Evolutionary conservation across 768 basidiomycete genomes (phyloP), one percentile per base, ranked within the genome.

Genomic region (Suillus subluteus): DNA sequence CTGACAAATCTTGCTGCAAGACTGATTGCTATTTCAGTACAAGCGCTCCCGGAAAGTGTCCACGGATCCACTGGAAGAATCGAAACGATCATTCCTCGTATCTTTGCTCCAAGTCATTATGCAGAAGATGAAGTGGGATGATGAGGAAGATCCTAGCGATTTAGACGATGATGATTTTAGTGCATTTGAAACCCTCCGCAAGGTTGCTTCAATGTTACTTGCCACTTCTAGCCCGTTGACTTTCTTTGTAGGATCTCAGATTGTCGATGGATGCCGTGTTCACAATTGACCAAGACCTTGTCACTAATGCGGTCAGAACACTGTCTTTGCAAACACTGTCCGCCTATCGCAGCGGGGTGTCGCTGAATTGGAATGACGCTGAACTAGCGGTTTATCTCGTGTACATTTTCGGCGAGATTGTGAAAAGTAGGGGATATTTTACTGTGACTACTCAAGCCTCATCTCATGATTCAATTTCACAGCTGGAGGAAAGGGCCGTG

Each of bases 311-410:
- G 0, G 87, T 98, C 9, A 86, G 88, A 40, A 84, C 85, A 7
- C 84, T 95, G 37, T 89, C 94, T 12, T 76, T 92, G 67, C 86
- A 85, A 66, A 96, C 94, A 0, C 84, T 98, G 40, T 86, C 90
- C 6, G 83, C 88, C 1, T 92, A 90, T 71, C 67, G 72, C 41
- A 89, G 80, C 66, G 88, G 91, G 0, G 77, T 85, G 0, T 74
- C 82, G 21, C 77, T 98, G 43, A 86, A 91, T 67, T 99, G 98
- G 98, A 89, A 95, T 71, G 91, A 96, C 69, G 94, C 92, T 3
- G 98, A 99, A 77, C 84, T 99, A 23, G 95, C 94, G 0, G 82
- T 97, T n/a, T 95, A 95, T 76, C 84, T 99, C 32, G 89, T 98
- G 12, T 98, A 89, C 74, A 92, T 97, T 41, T 99, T 94, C 72